Evolutionary conservation across 1,139 yeast species (phyloP).

Genomic region (Candida sp.): DNA sequence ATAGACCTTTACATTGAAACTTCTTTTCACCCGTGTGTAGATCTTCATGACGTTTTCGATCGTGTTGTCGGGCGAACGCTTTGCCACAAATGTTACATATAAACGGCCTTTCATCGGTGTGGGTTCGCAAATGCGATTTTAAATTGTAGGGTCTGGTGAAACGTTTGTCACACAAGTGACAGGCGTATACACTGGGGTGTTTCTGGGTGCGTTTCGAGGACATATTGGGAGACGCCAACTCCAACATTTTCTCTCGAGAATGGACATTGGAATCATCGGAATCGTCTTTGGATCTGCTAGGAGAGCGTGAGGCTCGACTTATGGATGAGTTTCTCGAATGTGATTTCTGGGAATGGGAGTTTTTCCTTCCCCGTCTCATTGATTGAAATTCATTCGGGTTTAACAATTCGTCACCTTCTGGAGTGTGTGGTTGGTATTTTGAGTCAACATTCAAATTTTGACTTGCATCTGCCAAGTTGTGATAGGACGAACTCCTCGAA

Average conservation of each 20-base stretch:
- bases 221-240: conserved; percentile 54
- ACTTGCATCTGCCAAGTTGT: conserved; percentile 11
- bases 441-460: neutral
- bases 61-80: conserved; percentile 96
- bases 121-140: conserved; percentile 89
- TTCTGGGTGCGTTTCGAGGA: conserved; percentile 60
- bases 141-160: conserved; percentile 92
- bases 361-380: conserved; percentile 31
- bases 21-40: conserved; percentile 89
- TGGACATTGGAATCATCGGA: conserved; percentile 16
- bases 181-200: conserved; percentile 77
- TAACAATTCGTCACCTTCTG: conserved; percentile 15
- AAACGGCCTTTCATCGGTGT: conserved; percentile 92
- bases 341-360: conserved; percentile 23
- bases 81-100: conserved; percentile 85
- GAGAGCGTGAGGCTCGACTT: conserved; percentile 6
- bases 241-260: conserved; percentile 58
- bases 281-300: conserved; percentile 5
- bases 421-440: conserved; percentile 12
- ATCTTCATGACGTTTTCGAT: conserved; percentile 90
- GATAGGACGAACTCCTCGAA: conserved; percentile 10
- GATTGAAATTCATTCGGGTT: conserved; percentile 34
- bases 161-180: conserved; percentile 79
- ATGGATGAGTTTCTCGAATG: conserved; percentile 14
- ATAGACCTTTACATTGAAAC: conserved; percentile 75